Evolutionary conservation across 2,329 filamentous ascomycete species (phyloP).

Genomic region (Metarhizium sp.): DNA sequence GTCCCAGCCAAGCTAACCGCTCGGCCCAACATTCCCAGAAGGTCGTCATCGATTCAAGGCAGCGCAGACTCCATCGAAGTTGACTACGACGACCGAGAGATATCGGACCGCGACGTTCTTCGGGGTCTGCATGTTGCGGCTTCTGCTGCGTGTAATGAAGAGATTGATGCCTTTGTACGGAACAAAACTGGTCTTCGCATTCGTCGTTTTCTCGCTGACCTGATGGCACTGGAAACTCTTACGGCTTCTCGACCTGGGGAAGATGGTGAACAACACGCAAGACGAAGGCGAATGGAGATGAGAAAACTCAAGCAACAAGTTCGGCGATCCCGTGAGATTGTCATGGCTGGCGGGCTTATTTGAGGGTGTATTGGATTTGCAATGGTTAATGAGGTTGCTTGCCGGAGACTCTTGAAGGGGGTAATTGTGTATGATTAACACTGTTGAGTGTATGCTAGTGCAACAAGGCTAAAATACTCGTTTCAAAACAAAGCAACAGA

Average conservation of each 20-base stretch:
- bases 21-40: conserved; percentile 24
- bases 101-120: conserved; percentile 42
- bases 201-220: conserved; percentile 44
- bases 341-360: conserved; percentile 8
- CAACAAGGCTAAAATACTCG: background rate
- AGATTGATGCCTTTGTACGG: conserved; percentile 42
- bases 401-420: background rate
- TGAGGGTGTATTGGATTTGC: background rate
- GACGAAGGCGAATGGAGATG: conserved; percentile 21
- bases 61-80: conserved; percentile 11
- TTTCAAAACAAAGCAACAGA: background rate
- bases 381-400: background rate
- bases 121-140: conserved; percentile 45
- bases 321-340: conserved; percentile 22
- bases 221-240: conserved; percentile 41
- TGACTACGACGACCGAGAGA: conserved; percentile 27
- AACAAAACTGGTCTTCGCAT: conserved; percentile 42
- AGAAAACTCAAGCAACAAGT: conserved; percentile 26
- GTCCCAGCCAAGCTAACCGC: conserved; percentile 14
- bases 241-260: conserved; percentile 19
- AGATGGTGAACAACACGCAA: conserved; percentile 15
- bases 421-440: conserved; percentile 1
- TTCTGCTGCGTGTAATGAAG: conserved; percentile 45
- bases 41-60: conserved; percentile 24
- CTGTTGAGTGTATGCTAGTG: conserved; percentile 3